These are phyloP conservation scores for Phytophthora melonis DNA, from an alignment of 352 stramenopile species.

Conservation along the genomic window DNA sequence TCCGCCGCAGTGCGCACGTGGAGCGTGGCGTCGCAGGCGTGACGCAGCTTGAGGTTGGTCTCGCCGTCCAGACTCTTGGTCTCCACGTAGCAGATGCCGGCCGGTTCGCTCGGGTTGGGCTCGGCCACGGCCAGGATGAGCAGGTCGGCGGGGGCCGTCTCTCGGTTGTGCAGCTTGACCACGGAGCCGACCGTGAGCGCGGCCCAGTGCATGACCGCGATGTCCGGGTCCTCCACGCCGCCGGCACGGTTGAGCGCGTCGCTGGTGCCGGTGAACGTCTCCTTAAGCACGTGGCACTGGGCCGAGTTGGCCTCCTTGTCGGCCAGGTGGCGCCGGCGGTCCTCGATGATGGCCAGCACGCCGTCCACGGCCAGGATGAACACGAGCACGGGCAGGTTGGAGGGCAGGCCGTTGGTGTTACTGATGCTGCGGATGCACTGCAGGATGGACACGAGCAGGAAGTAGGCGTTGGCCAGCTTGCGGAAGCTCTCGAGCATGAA, in stretches of 20 bases:
- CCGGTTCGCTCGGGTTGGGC: conserved; percentile 62
- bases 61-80: conserved; percentile 92
- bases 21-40: conserved; percentile 71
- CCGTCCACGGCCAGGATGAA: conserved; percentile 92
- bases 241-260: conserved; percentile 33
- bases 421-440: conserved; percentile 83
- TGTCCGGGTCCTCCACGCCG: conserved; percentile 50
- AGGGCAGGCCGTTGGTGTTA: conserved; percentile 84
- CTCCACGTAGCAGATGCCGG: conserved; percentile 88
- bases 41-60: conserved; percentile 91
- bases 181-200: conserved; percentile 85
- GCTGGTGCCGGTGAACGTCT: conserved; percentile 54
- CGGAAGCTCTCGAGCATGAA: conserved; percentile 90
- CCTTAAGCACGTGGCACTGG: conserved; percentile 60
- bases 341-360: conserved; percentile 89
- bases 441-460: conserved; percentile 90
- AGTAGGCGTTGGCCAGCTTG: conserved; percentile 94
- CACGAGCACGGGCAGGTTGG: conserved; percentile 85
- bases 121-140: conserved; percentile 86
- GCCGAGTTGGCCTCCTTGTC: conserved; percentile 89
- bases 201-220: conserved; percentile 74
- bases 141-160: conserved; percentile 85
- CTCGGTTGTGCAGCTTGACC: conserved; percentile 81
- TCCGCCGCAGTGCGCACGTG: conserved; percentile 46
- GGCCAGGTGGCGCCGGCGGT: conserved; percentile 75